Evolutionary conservation across 345 rosid genomes (phyloP), one percentile per base, ranked within the genome.

Genomic region (Populus pruinosa): DNA sequence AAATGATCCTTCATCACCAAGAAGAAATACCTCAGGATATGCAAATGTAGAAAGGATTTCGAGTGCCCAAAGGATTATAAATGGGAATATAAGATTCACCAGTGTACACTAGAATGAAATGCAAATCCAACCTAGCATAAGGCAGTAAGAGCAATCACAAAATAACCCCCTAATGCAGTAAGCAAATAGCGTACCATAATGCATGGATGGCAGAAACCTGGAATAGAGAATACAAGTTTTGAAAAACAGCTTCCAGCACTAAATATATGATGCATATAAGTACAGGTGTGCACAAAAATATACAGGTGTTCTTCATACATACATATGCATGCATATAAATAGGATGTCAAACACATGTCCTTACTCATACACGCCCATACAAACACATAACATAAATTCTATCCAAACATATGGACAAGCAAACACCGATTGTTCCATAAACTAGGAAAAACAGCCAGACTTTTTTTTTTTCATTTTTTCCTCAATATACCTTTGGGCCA

Each of bases 401-500:
- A 38, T 36, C 43, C 73, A 73, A 67, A 35, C 55, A 38, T 67
- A 23, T 50, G 70, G 25, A 27, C 73, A 53, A 25, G 8, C 2
- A 23, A 23, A 49, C 27, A 38, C 36, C 13, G 35, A 74, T 49
- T n/a, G 59, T 61, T 64, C 56, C 55, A 49, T 61, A 17, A 70
- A 36, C 71, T 56, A 49, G 53, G 14, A 66, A 38, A 62, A 39
- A 63, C 8, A 44, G 20, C 8, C n/a, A 33, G 9, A 8, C 23
- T 43, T 6, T 21, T 72, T 27, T 27, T 27, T 47, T 49, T 33
- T 33, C 35, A 3, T 20, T 6, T 64, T 14, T 76, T 59, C 16
- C 12, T 8, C 13, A 29, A 8, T 64, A 56, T 89, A 90, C 99
- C 99, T 92, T 83, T 90, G 94, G 78, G 97, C 96, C 98, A 95